Percentiles rank a stretch among this genome's conserved stretches.
Evolutionary conservation across 345 rosid genomes (phyloP).

Genomic region (Geranium rotundifolium): DNA sequence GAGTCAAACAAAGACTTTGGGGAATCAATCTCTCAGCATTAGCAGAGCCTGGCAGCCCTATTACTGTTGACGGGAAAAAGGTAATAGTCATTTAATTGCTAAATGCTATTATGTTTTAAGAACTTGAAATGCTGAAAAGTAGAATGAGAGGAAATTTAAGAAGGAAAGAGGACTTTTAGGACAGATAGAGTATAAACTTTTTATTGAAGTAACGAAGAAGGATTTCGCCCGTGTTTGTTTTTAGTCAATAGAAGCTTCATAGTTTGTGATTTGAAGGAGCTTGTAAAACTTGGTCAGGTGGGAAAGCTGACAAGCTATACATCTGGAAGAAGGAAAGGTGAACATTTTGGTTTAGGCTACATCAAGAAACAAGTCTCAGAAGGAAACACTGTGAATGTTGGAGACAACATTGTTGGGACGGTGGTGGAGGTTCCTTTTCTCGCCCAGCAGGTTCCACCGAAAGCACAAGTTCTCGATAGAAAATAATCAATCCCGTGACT

Average conservation of each 20-base stretch:
- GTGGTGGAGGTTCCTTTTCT: slow-evolving; percentile 57
- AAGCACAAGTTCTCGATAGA: slow-evolving; percentile 28
- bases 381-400: slow-evolving; percentile 47
- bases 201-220: not conserved
- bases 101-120: not conserved
- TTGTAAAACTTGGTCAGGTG: slow-evolving; percentile 26
- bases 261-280: not conserved
- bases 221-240: not conserved
- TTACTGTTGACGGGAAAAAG: slow-evolving; percentile 59
- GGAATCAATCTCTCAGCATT: slow-evolving; percentile 61
- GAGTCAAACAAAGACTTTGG: slow-evolving; percentile 74
- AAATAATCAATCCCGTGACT: not conserved
- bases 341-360: slow-evolving; percentile 67
- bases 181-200: too few relatives aligned
- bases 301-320: slow-evolving; percentile 79
- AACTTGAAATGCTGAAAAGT: not conserved
- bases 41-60: slow-evolving; percentile 63
- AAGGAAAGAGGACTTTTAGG: too few relatives aligned
- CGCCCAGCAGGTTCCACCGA: slow-evolving; percentile 41
- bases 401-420: slow-evolving; percentile 42
- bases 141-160: not conserved
- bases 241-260: not conserved
- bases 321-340: slow-evolving; percentile 27
- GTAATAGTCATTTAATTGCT: slow-evolving; percentile 14
- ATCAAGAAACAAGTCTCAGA: slow-evolving; percentile 40